phyloP scores from a whole-genome alignment of 2,329 filamentous ascomycete genomes.

The Fusarium lyarnte region DNA sequence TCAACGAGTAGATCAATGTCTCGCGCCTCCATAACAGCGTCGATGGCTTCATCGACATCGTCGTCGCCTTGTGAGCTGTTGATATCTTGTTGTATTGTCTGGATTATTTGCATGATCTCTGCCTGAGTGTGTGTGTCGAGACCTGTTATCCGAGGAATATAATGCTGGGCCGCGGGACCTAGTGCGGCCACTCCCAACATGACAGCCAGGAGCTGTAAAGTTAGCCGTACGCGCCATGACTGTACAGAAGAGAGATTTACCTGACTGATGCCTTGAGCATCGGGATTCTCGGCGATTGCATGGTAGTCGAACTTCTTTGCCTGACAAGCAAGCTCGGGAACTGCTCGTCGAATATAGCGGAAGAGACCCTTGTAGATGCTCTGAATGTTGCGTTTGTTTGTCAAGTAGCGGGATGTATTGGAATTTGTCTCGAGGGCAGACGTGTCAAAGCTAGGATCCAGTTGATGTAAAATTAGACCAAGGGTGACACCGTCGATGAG shows the following conservation, averaged over 20 bases:
- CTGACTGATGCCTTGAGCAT: slow-evolving; percentile 63
- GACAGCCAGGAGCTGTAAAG: slow-evolving; percentile 65
- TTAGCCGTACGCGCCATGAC: background rate
- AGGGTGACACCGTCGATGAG: slow-evolving; percentile 64
- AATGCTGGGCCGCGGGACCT: slow-evolving; percentile 65
- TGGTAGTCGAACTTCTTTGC: slow-evolving; percentile 66
- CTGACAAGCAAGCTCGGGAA: slow-evolving; percentile 61
- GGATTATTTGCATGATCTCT: slow-evolving; percentile 58
- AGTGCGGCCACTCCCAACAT: slow-evolving; percentile 69
- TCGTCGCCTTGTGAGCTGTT: slow-evolving; percentile 50
- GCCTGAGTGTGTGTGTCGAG: slow-evolving; percentile 56
- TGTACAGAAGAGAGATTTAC: slow-evolving; percentile 43
- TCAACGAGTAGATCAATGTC: slow-evolving; percentile 67
- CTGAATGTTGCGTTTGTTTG: slow-evolving; percentile 63
- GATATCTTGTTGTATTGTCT: slow-evolving; percentile 53
- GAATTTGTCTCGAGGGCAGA: slow-evolving; percentile 61
- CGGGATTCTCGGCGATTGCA: slow-evolving; percentile 65
- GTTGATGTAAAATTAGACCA: slow-evolving; percentile 65
- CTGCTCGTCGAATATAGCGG: slow-evolving; percentile 64
- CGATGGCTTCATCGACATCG: slow-evolving; percentile 52
- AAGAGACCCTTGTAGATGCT: slow-evolving; percentile 64
- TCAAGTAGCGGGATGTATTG: slow-evolving; percentile 55
- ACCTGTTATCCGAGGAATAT: slow-evolving; percentile 57
- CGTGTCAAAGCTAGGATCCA: slow-evolving; percentile 66
- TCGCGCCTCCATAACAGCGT: slow-evolving; percentile 55